Evolutionary conservation across 1,284 basidiomycete genomes (phyloP), one percentile per base, ranked within the genome.

Genomic region (Coriolopsis trogii): DNA sequence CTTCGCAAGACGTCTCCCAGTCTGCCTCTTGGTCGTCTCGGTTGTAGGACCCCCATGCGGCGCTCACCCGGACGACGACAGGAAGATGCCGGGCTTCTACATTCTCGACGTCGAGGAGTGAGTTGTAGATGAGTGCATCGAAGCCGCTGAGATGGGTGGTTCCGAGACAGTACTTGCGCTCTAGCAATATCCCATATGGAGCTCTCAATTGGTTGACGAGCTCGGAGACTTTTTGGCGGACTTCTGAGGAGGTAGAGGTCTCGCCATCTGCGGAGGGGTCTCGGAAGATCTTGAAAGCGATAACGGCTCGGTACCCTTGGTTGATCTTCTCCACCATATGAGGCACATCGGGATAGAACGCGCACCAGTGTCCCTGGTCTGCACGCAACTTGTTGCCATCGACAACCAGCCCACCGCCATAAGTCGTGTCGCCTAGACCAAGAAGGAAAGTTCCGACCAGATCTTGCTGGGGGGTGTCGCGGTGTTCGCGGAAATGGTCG

Each of bases 301-400:
- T 63, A 16, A 64, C 62, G 6, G 67, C 69, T 8, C 69, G 63
- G 42, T 69, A 62, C 6, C 63, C 59, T 0, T 39, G 8, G 15
- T 20, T 12, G 31, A 70, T 36, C 10, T 49, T 29, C 5, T 31
- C 31, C 33, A 70, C 62, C 1, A 34, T 21, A 55, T 76, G 71
- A 7, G 69, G 66, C 39, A 71, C 67, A 53, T 76, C 73, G 1
- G 73, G 67, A 55, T 70, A 73, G 50, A 75, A 73, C 0, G 69
- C 70, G 18, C 67, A 62, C 69, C 70, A 73, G 3, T 40, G 28
- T 0, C 64, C 58, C 8, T 42, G 15, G 25, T 52, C 24, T 1
- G 65, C 63, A 4, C 8, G 33, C n/a, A 49, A 38, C 4, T 21
- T n/a, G 6, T 48, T 28, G 9, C 46, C 51, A 9, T 53, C 59